Evolutionary conservation across 495 filamentous ascomycete genomes (phyloP), one percentile per base, ranked within the genome.

Genomic region (Chaetomium cochliodes): DNA sequence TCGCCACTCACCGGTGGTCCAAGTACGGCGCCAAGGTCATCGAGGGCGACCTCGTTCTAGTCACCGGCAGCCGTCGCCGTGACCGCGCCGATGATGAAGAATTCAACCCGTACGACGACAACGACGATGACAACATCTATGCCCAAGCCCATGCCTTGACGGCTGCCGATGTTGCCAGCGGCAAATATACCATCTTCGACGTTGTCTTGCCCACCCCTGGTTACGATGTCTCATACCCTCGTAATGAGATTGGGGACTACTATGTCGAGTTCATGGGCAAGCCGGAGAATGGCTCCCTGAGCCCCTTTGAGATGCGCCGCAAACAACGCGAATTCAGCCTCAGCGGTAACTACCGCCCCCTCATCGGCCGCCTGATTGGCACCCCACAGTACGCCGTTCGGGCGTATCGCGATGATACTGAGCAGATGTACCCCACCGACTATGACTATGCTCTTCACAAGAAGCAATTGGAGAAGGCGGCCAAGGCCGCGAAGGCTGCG

Each of bases 201-300:
- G 72, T 98, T 60, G 93, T 98, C n/a, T 82, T 98, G 3, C 92
- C 94, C n/a, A 87, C 88, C 15, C 93, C 96, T 6, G 94, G 94
- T 37, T 98, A 85, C 76, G 93, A 97, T 67, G 84, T 97, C 37
- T 73, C 88, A 9, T 98, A 98, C 71, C 94, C 94, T 2, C 72
- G 79, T 3, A 97, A 97, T 69, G 84, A 84, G n/a, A 85, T 97
- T 69, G 88, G 86, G 16, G 84, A 86, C 12, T 92, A 87, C 72
- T 98, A 98, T 74, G 81, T 80, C 61, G 77, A 81, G 11, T 94
- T 97, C 75, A 98, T 98, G 96, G 83, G 72, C 16, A 88, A 82
- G 59, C 82, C 87, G 54, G 84, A 84, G 52, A 92, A 92, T 53
- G 92, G 92, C 12, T 81, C 78, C 1, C 77, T 98, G 33, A 87